phyloP scores from a whole-genome alignment of 768 basidiomycete genomes.

The Kwoniella europaea region DNA sequence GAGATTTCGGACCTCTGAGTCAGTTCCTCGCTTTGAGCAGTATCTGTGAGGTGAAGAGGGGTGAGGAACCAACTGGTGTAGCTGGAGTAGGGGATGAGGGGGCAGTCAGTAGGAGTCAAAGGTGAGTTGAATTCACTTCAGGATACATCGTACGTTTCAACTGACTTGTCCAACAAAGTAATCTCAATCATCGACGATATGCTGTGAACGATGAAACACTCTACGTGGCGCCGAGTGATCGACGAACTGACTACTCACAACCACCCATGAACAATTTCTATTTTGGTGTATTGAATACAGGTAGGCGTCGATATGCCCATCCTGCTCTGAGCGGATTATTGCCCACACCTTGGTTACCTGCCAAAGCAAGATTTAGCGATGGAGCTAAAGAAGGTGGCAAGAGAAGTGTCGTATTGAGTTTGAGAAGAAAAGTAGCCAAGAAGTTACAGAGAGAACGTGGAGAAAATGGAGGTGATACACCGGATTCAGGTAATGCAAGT shows the following conservation, averaged over 20 bases:
- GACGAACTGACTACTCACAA: slow-evolving; percentile 90
- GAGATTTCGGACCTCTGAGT: slow-evolving; percentile 72
- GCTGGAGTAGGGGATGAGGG: slow-evolving; percentile 76
- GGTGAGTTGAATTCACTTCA: slow-evolving; percentile 61
- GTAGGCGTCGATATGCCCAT: slow-evolving; percentile 90
- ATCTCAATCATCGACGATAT: slow-evolving; percentile 83
- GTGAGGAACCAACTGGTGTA: slow-evolving; percentile 82
- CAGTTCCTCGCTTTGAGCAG: slow-evolving; percentile 78
- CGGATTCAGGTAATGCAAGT: background rate
- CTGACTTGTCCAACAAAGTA: slow-evolving; percentile 57
- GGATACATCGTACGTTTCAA: background rate
- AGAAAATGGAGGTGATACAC: slow-evolving; percentile 26
- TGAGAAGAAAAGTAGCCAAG: slow-evolving; percentile 44
- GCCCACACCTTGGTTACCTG: slow-evolving; percentile 91
- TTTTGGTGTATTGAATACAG: slow-evolving; percentile 90
- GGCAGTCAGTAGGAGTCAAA: slow-evolving; percentile 86
- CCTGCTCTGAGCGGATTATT: slow-evolving; percentile 92
- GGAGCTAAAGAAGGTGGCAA: slow-evolving; percentile 34
- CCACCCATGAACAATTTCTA: slow-evolving; percentile 97
- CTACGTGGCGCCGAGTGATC: slow-evolving; percentile 94
- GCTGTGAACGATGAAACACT: slow-evolving; percentile 91
- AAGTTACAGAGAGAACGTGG: slow-evolving; percentile 28
- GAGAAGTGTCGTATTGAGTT: slow-evolving; percentile 40
- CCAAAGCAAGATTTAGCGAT: slow-evolving; percentile 77
- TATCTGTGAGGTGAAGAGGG: slow-evolving; percentile 80